Percentiles rank a stretch among this genome's conserved stretches.
phyloP scores from a whole-genome alignment of 176 grass and related monocot species.

The maize (Zea mays) region Zm-B73-REFERENCE-NAM-5.0 NC_050096.1:268828501-268829000 shows the following conservation, averaged over 20 bases:
- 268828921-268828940: slow-evolving; percentile 14
- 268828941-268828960: slow-evolving; percentile 21
- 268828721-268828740: background rate
- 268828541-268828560: too few relatives aligned
- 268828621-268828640: too few relatives aligned
- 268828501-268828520: too few relatives aligned
- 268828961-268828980: background rate
- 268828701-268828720: background rate
- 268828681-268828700: too few relatives aligned
- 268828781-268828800: background rate
- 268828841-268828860: background rate
- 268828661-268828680: background rate
- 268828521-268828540: too few relatives aligned
- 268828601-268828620: too few relatives aligned
- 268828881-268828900: background rate
- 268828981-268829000: background rate
- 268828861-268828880: background rate
- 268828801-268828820: slow-evolving; percentile 1
- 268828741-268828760: background rate
- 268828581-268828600: too few relatives aligned
- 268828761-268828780: background rate
- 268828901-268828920: background rate
- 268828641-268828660: too few relatives aligned
- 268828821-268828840: background rate
- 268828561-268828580: too few relatives aligned